Base-by-base conservation (phyloP, 495 filamentous ascomycete genomes). In the Lepidopterella palustris region DNA sequence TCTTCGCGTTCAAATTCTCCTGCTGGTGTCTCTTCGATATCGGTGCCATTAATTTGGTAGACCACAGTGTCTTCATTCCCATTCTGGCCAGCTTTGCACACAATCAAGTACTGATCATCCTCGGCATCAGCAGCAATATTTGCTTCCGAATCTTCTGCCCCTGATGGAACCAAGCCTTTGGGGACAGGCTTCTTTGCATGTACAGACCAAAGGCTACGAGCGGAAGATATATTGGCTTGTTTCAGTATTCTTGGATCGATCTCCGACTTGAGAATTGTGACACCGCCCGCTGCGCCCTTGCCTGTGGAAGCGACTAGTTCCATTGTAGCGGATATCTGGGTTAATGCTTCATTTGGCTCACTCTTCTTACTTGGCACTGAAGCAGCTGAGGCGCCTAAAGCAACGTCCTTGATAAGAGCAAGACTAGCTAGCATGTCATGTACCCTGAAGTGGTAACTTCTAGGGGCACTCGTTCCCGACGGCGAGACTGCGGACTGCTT, bases 1-100 rank as follows among this genome's bases (percentile, higher is more conserved):
- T 84, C 87, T 63, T 92, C 92, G 5, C 85, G 82, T 59, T 97
- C 95, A 70, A 97, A 96, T 52, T 97, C 93, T 0, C 89, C 85
- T 23, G 80, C 85, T 0, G 74, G 76, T 1, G 86, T 74, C 27
- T 84, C 82, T 70, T 87, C 84, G 61, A 91, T 82, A 5, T 79
- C 80, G 21, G 80, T 80, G 4, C 79, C 74, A 0, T 82, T 85
- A 35, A 88, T 68, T 23, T 77, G 75, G 62, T 87, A 87, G n/a
- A 82, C 70, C 10, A 77, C 69, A 0, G 78, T 77, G 26, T 79
- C 80, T 55, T 84, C 79, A 40, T 76, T 80, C 5, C 76, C 77
- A 55, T 80, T 77, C 25, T 81, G 71, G 21, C 77, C 77, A 2
- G 75, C 72, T 69, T 86, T 85, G 42, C 84, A 87, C 8, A 86